Conservation (phyloP, 352 stramenopile species). For the Lagenidium giganteum region DNA sequence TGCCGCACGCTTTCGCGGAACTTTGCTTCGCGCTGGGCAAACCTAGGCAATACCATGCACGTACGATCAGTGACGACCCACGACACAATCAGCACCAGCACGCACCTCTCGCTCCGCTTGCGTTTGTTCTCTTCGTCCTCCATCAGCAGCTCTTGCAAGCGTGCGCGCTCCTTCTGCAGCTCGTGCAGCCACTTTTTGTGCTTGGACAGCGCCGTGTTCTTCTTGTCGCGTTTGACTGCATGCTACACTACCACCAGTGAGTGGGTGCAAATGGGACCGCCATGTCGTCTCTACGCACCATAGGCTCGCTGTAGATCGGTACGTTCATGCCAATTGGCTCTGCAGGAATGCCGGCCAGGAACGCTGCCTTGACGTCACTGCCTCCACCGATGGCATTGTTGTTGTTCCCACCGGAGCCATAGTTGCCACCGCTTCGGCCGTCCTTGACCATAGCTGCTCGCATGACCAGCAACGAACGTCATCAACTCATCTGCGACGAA, state of each 20-base stretch:
- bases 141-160: slow-evolving; percentile 74
- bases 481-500: no score
- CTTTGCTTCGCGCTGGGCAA: slow-evolving; percentile 73
- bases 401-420: no score
- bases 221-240: slow-evolving; percentile 84
- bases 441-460: slow-evolving; percentile 51
- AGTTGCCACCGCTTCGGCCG: slow-evolving; percentile 22
- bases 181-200: slow-evolving; percentile 92
- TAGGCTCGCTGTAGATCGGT: slow-evolving; percentile 64
- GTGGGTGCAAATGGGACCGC: neutral
- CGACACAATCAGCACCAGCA: no score
- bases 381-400: slow-evolving; percentile 23
- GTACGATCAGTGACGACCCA: neutral
- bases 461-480: neutral
- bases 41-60: slow-evolving; percentile 19
- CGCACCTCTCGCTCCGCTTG: slow-evolving; percentile 51
- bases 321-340: slow-evolving; percentile 79
- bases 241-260: slow-evolving; percentile 51
- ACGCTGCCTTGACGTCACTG: slow-evolving; percentile 62
- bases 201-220: slow-evolving; percentile 88
- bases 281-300: slow-evolving; percentile 18
- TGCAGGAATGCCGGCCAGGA: slow-evolving; percentile 61
- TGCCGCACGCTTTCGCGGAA: slow-evolving; percentile 55
- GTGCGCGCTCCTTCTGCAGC: slow-evolving; percentile 87
- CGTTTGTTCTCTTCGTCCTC: slow-evolving; percentile 72